Conservation (phyloP, 306 rosid genomes). For the Acacia confusa region DNA sequence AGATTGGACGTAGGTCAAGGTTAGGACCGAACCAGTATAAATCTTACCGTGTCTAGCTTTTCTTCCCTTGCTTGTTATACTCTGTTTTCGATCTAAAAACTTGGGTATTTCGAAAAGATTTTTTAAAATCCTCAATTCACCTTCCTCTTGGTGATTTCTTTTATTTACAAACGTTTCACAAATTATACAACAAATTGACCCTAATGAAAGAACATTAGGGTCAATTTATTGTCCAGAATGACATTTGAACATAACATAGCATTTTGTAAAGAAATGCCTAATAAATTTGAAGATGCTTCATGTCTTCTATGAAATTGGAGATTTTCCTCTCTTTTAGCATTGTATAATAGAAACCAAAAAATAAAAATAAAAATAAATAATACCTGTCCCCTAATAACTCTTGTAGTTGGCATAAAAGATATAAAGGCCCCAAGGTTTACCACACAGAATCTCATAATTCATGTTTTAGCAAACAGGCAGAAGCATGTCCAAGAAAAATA, state of each 20-base stretch:
- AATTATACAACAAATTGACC: constrained; percentile 23
- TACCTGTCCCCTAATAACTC: constrained; percentile 29
- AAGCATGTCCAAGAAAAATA: neutral
- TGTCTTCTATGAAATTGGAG: constrained; percentile 65
- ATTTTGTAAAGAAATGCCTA: constrained; percentile 70
- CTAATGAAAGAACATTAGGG: constrained; percentile 14
- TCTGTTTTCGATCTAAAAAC: too few species aligned
- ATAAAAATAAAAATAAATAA: too few species aligned
- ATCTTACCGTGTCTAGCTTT: too few species aligned
- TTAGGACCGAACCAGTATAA: too few species aligned
- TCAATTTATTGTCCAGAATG: constrained; percentile 58
- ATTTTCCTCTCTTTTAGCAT: constrained; percentile 79
- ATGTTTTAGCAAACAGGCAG: constrained; percentile 4
- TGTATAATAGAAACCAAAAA: constrained; percentile 39
- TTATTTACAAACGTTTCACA: too few species aligned
- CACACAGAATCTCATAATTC: constrained; percentile 21
- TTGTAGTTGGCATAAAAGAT: constrained; percentile 16
- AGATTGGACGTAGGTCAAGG: too few species aligned
- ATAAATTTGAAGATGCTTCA: constrained; percentile 65
- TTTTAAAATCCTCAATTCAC: too few species aligned
- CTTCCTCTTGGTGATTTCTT: too few species aligned
- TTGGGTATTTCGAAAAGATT: too few species aligned
- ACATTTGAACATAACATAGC: constrained; percentile 73
- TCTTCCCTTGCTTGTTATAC: too few species aligned
- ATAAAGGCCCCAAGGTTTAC: constrained; percentile 21